Percentiles rank a stretch among this genome's conserved stretches.
These are phyloP conservation scores for Yarrowia divulgata DNA, from an alignment of 805 yeast genomes.

Conservation along the genomic window DNA sequence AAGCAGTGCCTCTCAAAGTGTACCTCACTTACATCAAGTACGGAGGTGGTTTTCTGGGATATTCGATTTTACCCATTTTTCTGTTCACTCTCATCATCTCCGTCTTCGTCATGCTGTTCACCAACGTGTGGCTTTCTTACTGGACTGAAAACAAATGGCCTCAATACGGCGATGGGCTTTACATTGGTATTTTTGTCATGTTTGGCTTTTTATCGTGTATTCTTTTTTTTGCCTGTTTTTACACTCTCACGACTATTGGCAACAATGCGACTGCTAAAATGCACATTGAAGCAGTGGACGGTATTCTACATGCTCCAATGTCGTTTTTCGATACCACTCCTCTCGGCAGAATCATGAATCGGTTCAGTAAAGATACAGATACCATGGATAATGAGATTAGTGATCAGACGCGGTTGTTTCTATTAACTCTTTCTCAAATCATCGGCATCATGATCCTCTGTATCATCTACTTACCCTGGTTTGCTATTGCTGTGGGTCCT, in stretches of 20 bases:
- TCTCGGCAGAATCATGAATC: conserved; percentile 75
- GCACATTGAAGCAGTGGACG: conserved; percentile 63
- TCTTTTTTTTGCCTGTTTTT: conserved; percentile 55
- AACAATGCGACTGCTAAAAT: conserved; percentile 62
- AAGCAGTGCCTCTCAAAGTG: conserved; percentile 51
- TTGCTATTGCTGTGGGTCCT: conserved; percentile 66
- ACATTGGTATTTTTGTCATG: conserved; percentile 61
- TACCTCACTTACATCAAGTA: conserved; percentile 59
- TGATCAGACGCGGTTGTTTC: conserved; percentile 63
- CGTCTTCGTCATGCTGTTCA: conserved; percentile 63
- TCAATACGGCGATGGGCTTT: conserved; percentile 55
- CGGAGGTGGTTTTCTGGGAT: conserved; percentile 61
- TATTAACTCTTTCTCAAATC: conserved; percentile 59
- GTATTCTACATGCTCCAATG: conserved; percentile 75
- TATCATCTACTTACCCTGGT: conserved; percentile 70
- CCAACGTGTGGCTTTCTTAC: conserved; percentile 77
- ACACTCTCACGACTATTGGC: conserved; percentile 51
- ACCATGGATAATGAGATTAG: conserved; percentile 71
- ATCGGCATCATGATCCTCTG: conserved; percentile 66
- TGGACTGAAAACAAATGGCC: conserved; percentile 65
- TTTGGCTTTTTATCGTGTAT: conserved; percentile 61
- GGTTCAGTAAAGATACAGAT: conserved; percentile 84
- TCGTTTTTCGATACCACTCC: conserved; percentile 79
- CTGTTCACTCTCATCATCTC: conserved; percentile 49
- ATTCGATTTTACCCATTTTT: conserved; percentile 49